Conservation (phyloP, 2,329 filamentous ascomycete genomes). For the Monosporascus cannonballus region DNA sequence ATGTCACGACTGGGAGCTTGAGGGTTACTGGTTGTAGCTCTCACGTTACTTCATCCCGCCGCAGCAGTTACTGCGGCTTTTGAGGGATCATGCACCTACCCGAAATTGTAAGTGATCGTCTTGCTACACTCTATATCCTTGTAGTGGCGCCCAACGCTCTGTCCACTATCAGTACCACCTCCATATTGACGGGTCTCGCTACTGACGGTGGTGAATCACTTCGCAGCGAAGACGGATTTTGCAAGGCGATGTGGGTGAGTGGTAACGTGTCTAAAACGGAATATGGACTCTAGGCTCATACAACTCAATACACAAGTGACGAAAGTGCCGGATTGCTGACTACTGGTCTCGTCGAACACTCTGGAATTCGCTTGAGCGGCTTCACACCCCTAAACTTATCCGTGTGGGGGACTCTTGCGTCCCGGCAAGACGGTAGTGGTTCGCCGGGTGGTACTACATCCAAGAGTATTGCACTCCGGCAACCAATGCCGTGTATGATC, state of each 20-base stretch:
- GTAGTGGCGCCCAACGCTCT: background rate
- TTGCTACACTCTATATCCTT: background rate
- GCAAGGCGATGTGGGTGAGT: background rate
- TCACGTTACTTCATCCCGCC: background rate
- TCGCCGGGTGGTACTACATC: no score
- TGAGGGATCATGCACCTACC: background rate
- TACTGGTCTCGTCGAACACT: no score
- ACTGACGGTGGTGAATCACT: background rate
- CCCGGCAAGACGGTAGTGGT: no score
- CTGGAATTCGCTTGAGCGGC: no score
- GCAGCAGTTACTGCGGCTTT: background rate
- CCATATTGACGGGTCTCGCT: background rate
- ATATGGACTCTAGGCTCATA: no score
- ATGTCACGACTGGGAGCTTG: background rate
- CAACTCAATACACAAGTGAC: no score
- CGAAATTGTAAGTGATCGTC: background rate
- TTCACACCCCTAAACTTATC: no score
- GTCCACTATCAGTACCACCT: background rate
- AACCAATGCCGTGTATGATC: background rate
- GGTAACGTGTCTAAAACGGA: background rate
- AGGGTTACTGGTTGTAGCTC: background rate
- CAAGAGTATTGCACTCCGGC: background rate
- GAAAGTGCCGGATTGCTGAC: no score
- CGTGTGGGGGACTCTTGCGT: no score
- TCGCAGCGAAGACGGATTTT: background rate